Percentiles rank a stretch among this genome's conserved stretches.
These are phyloP conservation scores for Cordyceps cicadae DNA, from an alignment of 2,329 filamentous ascomycete genomes.

Conservation along the genomic window DNA sequence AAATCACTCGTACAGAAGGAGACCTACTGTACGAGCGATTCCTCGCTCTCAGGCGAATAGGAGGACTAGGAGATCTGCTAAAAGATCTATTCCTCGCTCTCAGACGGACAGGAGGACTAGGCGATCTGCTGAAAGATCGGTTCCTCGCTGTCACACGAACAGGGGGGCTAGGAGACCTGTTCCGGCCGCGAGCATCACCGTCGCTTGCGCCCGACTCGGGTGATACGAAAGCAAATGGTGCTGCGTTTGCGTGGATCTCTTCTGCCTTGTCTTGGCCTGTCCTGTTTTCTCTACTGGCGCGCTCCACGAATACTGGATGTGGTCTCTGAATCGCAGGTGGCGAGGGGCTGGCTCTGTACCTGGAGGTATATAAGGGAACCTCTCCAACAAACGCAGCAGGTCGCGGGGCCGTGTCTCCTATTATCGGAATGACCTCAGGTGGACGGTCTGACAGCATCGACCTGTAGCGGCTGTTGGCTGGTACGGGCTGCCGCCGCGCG, in stretches of 20 bases:
- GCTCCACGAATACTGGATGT: background rate
- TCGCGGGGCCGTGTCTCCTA: background rate
- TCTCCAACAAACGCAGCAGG: background rate
- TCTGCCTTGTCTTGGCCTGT: background rate
- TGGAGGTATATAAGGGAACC: background rate
- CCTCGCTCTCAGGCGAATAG: background rate
- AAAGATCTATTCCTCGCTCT: background rate
- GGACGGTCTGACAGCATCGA: background rate
- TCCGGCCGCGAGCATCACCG: background rate
- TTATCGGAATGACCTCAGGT: background rate
- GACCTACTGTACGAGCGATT: background rate
- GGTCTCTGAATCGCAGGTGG: background rate
- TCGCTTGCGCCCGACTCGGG: background rate
- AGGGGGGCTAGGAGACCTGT: background rate
- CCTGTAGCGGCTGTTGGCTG: background rate
- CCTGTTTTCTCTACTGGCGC: background rate
- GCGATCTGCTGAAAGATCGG: background rate
- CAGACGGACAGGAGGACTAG: background rate
- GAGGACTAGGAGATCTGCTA: background rate
- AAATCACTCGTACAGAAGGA: background rate
- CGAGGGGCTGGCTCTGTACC: background rate
- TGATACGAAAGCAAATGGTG: background rate
- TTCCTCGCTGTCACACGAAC: background rate
- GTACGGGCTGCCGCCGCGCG: background rate
- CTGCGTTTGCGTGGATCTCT: background rate